Evolutionary conservation across 495 filamentous ascomycete genomes (phyloP), one percentile per base, ranked within the genome.

Genomic region (Chaetomium tenue): DNA sequence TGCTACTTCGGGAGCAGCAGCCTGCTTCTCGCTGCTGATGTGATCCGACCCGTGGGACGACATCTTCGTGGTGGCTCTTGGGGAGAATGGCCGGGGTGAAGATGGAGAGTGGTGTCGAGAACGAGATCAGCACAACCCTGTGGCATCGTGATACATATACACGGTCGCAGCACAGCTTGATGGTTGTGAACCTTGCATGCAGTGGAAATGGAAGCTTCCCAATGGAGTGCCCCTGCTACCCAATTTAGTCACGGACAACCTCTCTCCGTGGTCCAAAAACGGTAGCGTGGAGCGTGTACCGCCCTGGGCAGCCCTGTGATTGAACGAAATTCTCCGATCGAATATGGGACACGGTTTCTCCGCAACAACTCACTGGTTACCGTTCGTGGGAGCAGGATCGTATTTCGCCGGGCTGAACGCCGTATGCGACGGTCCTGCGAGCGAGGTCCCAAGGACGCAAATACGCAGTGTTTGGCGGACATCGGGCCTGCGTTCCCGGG

Each of bases 1-100:
- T 42, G 61, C 54, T 47, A 71, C 47, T 23, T 16, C 54, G 57
- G 67, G 57, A 48, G 65, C 37, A 47, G 40, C 59, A 15, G 46
- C 25, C 5, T 56, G 56, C 71, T 75, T 75, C 66, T 75, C 72
- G 57, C 37, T 65, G 64, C 20, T 59, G 39, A 66, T 58, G 16
- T 74, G 64, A 13, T 72, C 61, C 16, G 71, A 73, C 39, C 60
- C 69, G 71, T 69, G 67, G 5, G 72, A 75, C 71, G 72, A 75
- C 72, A 75, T 75, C 33, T 66, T 72, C n/a, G 48, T 58, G 50
- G 39, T 52, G 18, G 44, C 59, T 51, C 56, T 9, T 26, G n/a
- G 11, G 9, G 18, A 11, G 12, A 42, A 46, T 18, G 46, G 22
- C 16, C 20, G 42, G 55, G 11, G 44, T 50, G 57, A 26, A 15